These are phyloP conservation scores for Pogostemon cablin DNA, from an alignment of 257 asterid genomes.

Conservation along the genomic window DNA sequence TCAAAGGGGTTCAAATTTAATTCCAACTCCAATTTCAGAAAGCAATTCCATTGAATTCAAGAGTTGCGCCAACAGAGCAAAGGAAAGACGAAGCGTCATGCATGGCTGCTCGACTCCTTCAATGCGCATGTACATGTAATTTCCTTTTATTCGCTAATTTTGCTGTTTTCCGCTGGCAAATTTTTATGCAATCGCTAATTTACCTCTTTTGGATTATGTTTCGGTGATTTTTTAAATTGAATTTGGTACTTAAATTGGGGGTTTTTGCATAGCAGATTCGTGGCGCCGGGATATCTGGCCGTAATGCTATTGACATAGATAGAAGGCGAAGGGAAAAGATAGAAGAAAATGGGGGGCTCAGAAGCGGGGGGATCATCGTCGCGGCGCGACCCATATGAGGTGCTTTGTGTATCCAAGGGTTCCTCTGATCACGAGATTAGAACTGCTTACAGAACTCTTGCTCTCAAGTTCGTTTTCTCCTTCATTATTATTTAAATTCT, in stretches of 20 bases:
- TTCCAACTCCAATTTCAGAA: background rate
- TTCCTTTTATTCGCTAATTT: conserved; percentile 7
- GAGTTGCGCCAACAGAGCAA: background rate
- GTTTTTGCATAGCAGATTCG: conserved; percentile 15
- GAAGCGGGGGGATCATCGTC: conserved; percentile 60
- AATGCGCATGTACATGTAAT: conserved; percentile 21
- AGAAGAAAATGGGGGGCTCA: background rate
- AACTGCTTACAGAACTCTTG: conserved; percentile 90
- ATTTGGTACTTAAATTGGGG: conserved; percentile 6
- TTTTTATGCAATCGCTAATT: conserved; percentile 17
- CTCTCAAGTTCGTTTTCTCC: conserved; percentile 66
- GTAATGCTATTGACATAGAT: conserved; percentile 6
- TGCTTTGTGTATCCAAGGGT: conserved; percentile 70
- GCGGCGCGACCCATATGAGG: conserved; percentile 89
- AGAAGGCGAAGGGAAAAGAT: background rate
- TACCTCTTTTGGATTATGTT: background rate
- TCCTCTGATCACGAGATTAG: conserved; percentile 90
- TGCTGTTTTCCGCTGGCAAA: background rate
- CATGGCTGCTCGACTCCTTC: conserved; percentile 14
- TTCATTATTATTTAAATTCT: background rate
- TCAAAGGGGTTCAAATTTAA: too few species aligned
- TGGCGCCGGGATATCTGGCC: conserved; percentile 9
- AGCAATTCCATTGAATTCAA: background rate
- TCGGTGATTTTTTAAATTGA: background rate
- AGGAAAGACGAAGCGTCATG: background rate